Evolutionary conservation across 495 filamentous ascomycete genomes (phyloP), one percentile per base, ranked within the genome.

Genomic region (Trichoderma reesei): DNA sequence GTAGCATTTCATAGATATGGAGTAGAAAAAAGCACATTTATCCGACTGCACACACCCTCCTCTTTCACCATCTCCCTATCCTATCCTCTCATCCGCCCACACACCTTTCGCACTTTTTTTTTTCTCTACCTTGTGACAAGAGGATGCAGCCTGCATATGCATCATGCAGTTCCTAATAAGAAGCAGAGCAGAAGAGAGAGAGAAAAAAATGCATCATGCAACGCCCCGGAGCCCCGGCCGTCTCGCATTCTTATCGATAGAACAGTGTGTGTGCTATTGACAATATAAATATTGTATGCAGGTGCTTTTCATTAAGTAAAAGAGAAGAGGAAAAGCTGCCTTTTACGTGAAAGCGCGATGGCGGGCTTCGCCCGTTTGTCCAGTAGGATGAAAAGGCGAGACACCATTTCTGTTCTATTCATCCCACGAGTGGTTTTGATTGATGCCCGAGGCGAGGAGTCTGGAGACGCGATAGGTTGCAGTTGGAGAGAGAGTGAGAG

Each of bases 71-170:
- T 33, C 26, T 14, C 48, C 26, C 8, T 36, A 11, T 56, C 51
- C 18, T 8, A 18, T 11, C 14, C 18, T 34, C 11, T 16, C 51
- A 1, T 56, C 14, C 48, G 13, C 16, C 51, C 51, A 56, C 51
- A n/a, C 41, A 44, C 46, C 46, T 18, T 1, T 54, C 46, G 26
- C 26, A 26, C 26, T 26, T 26, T 26, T 26, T 26, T 26, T 1
- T 26, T 26, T 26, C 26, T 26, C 0, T 26, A 26, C 26, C 20
- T 13, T 56, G 51, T 56, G 51, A 56, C 51, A 26, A 34, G 26
- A 56, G 51, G 51, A 56, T 56, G 51, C 51, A 56, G 11, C 16
- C 26, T 56, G 51, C 51, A 56, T 56, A 31, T 56, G 51, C 51
- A 56, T 56, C 26, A 31, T 56, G 51, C 51, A 56, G 51, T 34